Evolutionary conservation across 208 protist species (phyloP), one percentile per base, ranked within the genome.

Genomic region (Leishmania lainsoni): DNA sequence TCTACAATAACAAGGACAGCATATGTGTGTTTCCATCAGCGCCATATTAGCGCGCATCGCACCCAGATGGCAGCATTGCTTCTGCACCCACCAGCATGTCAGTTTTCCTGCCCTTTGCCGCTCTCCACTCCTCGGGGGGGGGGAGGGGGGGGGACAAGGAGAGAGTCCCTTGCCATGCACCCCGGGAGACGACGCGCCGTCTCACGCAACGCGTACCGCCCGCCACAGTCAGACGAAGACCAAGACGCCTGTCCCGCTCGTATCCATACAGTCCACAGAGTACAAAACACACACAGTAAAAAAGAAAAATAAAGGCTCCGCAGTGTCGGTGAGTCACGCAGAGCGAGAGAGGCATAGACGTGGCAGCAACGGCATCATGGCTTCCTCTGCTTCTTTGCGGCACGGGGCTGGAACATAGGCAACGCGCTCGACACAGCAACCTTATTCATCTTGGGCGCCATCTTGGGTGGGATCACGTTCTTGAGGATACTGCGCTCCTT

Each of bases 361-460:
- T 12, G 59, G 65, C n/a, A 51, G 39, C 42, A 32, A 16, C 75
- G 2, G 39, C 56, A 12, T 68, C 56, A 78, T n/a, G 45, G 8
- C 1, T 42, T 54, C 49, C 14, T 42, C 35, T 35, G 20, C 42
- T 79, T 63, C 52, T 85, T 85, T 3, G 20, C 26, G n/a, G 73
- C 75, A 17, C 61, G 72, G 0, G 85, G 58, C 74, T 89, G 88
- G 83, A 98, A 98, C 95, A 98, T 98, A 22, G 95, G 95, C 39
- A 98, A 84, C 45, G 83, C 85, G 12, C 73, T 71, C 12, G 86
- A 88, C 26, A 98, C 51, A 0, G 65, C 76, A 1, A 96, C 75
- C 83, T 92, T 96, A 45, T 93, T 94, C 54, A 85, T 82, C 75
- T 94, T 92, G 4, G 86, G 86, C 42, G 78, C 83, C 16, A 96